Base-by-base conservation (phyloP, 2,329 filamentous ascomycete genomes). In the Hypocrella siamensis region DNA sequence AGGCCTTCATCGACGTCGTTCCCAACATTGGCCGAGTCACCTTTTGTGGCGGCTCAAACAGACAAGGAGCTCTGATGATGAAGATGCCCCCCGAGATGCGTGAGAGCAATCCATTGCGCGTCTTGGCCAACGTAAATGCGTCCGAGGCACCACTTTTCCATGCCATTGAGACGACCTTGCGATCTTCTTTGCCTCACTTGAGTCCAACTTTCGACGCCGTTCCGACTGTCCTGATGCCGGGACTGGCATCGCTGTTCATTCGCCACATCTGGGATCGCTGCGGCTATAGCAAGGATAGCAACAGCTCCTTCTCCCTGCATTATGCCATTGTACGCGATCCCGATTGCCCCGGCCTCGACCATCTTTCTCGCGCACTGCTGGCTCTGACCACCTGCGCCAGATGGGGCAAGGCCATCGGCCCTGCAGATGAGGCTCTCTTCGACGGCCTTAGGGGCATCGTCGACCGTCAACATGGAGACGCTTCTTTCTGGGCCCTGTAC, bases 41-140 rank as follows among this genome's bases (percentile, higher is more conserved):
- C 1, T 94, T 93, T 54, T 92, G 84, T 48, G 78, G 83, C 43
- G 83, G 86, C 15, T 86, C 85, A 6, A 86, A 93, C 38, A 66
- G 85, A 26, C 85, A 93, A 53, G 86, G 86, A 1, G 75, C 75
- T 27, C 58, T 93, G 25, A 84, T 83, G 56, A 73, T 80, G 53
- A 75, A 66, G 38, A 65, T 93, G 9, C 62, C 72, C 0, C 42
- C 52, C 0, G 49, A 62, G 0, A 52, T 79, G 12, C 70, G 79
- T 33, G 67, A 73, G 31, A 64, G 70, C 40, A 65, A 78, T 42
- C 83, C 85, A 0, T 57, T 93, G 2, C 43, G 52, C 6, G 48
- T 64, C 5, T 39, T 51, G 12, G 47, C 47, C 3, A 34, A 44
- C 27, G 37, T 49, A 6, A 37, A 37, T 4, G 26, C 37, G 1